phyloP scores from a whole-genome alignment of 2,329 filamentous ascomycete species.

The Bipolaris bicolor region DNA sequence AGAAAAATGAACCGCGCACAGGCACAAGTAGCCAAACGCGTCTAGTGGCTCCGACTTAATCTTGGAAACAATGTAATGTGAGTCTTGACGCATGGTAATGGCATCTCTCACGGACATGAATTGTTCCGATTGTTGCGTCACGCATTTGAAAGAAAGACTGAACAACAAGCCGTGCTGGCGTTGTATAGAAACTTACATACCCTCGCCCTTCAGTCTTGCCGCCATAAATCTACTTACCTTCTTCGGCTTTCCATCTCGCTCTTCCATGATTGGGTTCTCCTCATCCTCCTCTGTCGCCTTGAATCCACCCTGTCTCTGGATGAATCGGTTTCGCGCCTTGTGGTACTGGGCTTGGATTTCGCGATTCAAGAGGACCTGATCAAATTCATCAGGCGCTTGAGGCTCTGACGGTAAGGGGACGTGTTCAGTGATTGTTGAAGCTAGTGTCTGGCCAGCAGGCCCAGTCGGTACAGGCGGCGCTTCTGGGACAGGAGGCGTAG shows the following conservation, averaged over 20 bases:
- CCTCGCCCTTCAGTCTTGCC: conserved; percentile 60
- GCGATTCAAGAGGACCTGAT: conserved; percentile 73
- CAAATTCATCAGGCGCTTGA: conserved; percentile 58
- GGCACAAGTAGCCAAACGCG: conserved; percentile 38
- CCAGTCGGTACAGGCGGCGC: conserved; percentile 46
- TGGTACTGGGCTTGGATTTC: conserved; percentile 86
- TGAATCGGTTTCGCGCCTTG: conserved; percentile 79
- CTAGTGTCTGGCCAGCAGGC: conserved; percentile 60
- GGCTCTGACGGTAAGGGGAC: conserved; percentile 42
- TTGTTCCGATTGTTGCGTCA: conserved; percentile 32
- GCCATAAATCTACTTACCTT: conserved; percentile 77
- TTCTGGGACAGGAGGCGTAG: conserved; percentile 32
- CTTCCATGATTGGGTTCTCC: conserved; percentile 68
- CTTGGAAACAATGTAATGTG: conserved; percentile 49
- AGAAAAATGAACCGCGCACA: conserved; percentile 37
- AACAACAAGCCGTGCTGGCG: neutral
- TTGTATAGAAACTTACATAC: conserved; percentile 28
- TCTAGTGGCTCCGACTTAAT: conserved; percentile 43
- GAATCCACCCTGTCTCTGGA: conserved; percentile 84
- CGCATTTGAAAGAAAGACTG: neutral
- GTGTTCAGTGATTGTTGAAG: conserved; percentile 64
- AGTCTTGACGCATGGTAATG: conserved; percentile 41
- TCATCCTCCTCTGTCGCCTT: conserved; percentile 69
- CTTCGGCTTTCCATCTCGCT: conserved; percentile 65
- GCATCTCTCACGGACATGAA: conserved; percentile 49